Evolutionary conservation across 805 yeast species (phyloP), one percentile per base, ranked within the genome.

Genomic region (Candida succiphila): DNA sequence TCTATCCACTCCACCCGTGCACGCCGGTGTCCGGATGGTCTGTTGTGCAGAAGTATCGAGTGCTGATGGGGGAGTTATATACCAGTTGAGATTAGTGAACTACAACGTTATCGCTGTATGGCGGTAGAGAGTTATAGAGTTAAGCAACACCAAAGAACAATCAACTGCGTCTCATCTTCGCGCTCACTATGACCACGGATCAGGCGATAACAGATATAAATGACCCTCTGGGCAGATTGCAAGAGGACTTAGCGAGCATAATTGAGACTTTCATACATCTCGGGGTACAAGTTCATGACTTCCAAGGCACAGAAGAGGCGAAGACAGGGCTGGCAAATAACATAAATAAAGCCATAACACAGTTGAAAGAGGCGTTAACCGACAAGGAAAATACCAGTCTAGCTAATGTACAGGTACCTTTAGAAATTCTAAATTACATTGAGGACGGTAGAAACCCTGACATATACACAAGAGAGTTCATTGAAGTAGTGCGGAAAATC

Each of bases 401-500:
- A 16, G 52, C 58, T 19, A 49, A 60, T 7, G 57, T 70, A 4
- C 58, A 77, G 1, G 67, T 83, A 3, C 96, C 96, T 1, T 54
- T 81, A 25, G 96, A 88, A 49, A 88, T 88, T n/a, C 63, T 87
- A 12, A 78, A 81, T 41, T 92, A 92, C 50, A 85, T 92, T 25
- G 97, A 92, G 51, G 94, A 86, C 49, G 98, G 98, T 2, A 67
- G 98, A 44, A 92, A 92, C 51, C 97, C 98, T 0, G 97, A 92
- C 51, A 87, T 92, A 26, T 92, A 92, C 56, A 87, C 97, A 1
- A 71, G 98, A 52, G 98, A 92, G 59, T 92, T 92, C 58, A 85
- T 89, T 13, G 98, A 92, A 52, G 84, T 89, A 24, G 81, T 92
- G n/a, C 78, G 87, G 26, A 78, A 85, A 45, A 77, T 87, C 29